Evolutionary conservation across 768 basidiomycete species (phyloP).

Genomic region (Tricholoma flavovirens): DNA sequence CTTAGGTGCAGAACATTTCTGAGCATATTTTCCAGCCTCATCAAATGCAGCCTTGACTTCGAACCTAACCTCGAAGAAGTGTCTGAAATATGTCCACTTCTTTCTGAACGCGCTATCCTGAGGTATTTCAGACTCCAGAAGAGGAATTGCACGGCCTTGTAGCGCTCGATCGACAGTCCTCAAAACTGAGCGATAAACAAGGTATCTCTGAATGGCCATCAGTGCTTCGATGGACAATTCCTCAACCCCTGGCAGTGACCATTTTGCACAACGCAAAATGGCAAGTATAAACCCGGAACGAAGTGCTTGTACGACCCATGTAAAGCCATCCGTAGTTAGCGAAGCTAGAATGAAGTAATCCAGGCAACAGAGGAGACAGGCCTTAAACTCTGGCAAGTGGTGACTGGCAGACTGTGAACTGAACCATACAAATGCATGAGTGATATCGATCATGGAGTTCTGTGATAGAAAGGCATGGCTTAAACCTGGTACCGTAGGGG

Average conservation of each 20-base stretch:
- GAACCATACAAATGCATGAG: too few relatives aligned
- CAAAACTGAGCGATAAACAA: background rate
- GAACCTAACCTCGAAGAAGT: background rate
- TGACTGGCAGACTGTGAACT: too few relatives aligned
- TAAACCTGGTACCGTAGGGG: too few relatives aligned
- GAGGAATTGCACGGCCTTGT: background rate
- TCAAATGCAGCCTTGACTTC: background rate
- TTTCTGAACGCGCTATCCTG: background rate
- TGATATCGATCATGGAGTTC: too few relatives aligned
- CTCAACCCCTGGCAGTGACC: background rate
- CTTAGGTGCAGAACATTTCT: background rate
- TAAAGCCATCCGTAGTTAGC: too few relatives aligned
- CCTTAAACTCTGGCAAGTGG: too few relatives aligned
- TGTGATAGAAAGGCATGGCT: too few relatives aligned
- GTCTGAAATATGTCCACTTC: background rate
- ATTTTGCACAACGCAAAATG: background rate
- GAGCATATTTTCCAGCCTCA: background rate
- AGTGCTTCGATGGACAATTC: background rate
- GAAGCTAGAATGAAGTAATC: too few relatives aligned
- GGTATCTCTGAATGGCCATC: background rate
- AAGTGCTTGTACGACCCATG: too few relatives aligned
- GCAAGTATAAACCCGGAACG: background rate
- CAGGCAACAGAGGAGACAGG: too few relatives aligned
- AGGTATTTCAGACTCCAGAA: background rate
- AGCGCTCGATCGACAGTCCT: background rate